A percentile compares a stretch with the other conserved stretches of the same genome.
Conservation (phyloP, 2,329 filamentous ascomycete species). For the Aureobasidium pullulans region DNA sequence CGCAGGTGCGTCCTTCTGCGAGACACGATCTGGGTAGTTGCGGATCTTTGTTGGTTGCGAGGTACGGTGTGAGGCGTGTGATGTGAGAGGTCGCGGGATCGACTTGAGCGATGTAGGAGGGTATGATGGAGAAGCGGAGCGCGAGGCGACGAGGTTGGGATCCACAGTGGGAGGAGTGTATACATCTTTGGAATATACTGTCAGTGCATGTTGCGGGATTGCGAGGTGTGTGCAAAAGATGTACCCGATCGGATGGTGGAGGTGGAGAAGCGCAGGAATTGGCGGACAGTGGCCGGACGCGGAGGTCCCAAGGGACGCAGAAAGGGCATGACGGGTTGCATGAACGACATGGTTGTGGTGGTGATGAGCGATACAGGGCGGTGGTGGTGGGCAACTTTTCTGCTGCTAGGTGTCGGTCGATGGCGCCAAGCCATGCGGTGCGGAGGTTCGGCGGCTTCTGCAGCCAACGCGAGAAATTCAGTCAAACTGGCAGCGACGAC, state of each 20-base stretch:
- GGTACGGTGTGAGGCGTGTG: constrained; percentile 28
- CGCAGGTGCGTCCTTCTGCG: constrained; percentile 16
- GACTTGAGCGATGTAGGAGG: constrained; percentile 26
- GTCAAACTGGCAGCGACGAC: constrained; percentile 6
- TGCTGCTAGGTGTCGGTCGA: background rate
- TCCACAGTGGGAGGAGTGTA: constrained; percentile 20
- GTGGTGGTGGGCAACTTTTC: background rate
- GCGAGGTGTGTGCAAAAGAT: constrained; percentile 12
- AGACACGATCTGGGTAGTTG: constrained; percentile 26
- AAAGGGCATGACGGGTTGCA: constrained; percentile 29
- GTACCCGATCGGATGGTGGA: constrained; percentile 24
- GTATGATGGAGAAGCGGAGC: constrained; percentile 25
- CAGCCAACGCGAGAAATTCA: constrained; percentile 1
- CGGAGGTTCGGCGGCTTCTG: background rate
- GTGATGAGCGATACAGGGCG: background rate
- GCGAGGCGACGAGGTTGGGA: constrained; percentile 28
- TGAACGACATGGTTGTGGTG: constrained; percentile 11
- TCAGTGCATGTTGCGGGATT: background rate
- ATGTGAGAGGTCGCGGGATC: constrained; percentile 29
- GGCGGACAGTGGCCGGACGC: constrained; percentile 28
- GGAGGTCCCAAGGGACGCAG: constrained; percentile 34
- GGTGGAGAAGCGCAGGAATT: constrained; percentile 35
- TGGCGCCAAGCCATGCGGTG: background rate
- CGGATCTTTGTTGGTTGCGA: constrained; percentile 26
- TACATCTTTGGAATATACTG: background rate